A percentile compares a stretch with the other conserved stretches of the same genome.
phyloP scores from a whole-genome alignment of 805 yeast genomes.

The Komagataella kurtzmanii region DNA sequence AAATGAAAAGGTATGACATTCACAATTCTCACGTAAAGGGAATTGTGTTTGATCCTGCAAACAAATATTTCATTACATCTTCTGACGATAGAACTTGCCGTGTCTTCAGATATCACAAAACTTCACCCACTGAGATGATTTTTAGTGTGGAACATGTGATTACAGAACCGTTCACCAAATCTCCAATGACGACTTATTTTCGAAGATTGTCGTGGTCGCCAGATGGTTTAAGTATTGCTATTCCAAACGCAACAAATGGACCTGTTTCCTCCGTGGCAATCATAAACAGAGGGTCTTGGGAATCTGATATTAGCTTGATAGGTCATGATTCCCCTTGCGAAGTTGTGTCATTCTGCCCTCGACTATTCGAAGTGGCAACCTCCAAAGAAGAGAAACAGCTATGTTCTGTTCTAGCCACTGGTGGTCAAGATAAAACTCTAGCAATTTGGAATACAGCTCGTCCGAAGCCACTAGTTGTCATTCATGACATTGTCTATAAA shows the following conservation, averaged over 20 bases:
- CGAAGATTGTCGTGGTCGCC: constrained; percentile 84
- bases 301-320: constrained; percentile 54
- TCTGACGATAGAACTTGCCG: constrained; percentile 91
- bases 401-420: constrained; percentile 80
- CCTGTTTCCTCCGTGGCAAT: constrained; percentile 66
- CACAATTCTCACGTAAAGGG: constrained; percentile 96
- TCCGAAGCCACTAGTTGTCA: constrained; percentile 69
- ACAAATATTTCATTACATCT: constrained; percentile 92
- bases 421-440: constrained; percentile 84
- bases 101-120: constrained; percentile 72
- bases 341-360: constrained; percentile 64
- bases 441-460: constrained; percentile 79
- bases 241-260: constrained; percentile 77
- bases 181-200: constrained; percentile 88
- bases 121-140: constrained; percentile 53
- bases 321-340: constrained; percentile 85
- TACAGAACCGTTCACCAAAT: constrained; percentile 71
- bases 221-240: constrained; percentile 78
- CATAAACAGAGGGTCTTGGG: constrained; percentile 72
- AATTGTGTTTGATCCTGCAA: constrained; percentile 95
- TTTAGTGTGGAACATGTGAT: constrained; percentile 81
- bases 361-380: constrained; percentile 27
- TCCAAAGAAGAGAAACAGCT: constrained; percentile 8
- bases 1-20: constrained; percentile 76
- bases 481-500: constrained; percentile 60